phyloP scores from a whole-genome alignment of 2,329 filamentous ascomycete genomes.

The Rutstroemia sp. region DNA sequence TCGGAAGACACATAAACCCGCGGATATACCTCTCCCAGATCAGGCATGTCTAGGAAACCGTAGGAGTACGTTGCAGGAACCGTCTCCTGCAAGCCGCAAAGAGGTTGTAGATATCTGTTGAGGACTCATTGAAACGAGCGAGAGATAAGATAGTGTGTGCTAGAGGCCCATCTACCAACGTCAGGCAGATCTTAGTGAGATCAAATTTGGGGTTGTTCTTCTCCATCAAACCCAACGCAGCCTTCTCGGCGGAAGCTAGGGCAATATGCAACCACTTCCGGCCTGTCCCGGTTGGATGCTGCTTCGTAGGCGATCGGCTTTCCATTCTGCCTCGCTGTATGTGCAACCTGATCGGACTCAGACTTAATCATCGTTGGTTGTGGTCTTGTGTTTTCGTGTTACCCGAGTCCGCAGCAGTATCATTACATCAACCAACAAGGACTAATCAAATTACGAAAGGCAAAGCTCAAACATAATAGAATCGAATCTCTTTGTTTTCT shows the following conservation, averaged over 20 bases:
- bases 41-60: constrained; percentile 50
- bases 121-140: constrained; percentile 61
- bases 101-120: constrained; percentile 57
- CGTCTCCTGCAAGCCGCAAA: constrained; percentile 50
- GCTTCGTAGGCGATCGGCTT: constrained; percentile 42
- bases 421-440: too few relatives aligned
- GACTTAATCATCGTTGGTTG: too few relatives aligned
- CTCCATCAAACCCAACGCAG: constrained; percentile 54
- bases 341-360: constrained; percentile 37
- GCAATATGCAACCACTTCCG: constrained; percentile 20
- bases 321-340: constrained; percentile 47
- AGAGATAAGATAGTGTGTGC: constrained; percentile 53
- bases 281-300: constrained; percentile 24
- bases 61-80: constrained; percentile 41
- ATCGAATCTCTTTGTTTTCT: too few relatives aligned
- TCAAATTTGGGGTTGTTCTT: constrained; percentile 46
- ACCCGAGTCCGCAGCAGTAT: too few relatives aligned
- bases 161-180: constrained; percentile 54
- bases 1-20: constrained; percentile 46
- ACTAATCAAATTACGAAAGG: too few relatives aligned
- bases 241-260: constrained; percentile 57
- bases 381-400: too few relatives aligned
- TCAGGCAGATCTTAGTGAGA: constrained; percentile 52
- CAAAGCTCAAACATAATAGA: too few relatives aligned
- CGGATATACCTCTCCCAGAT: constrained; percentile 56